These are phyloP conservation scores for Ilyonectria robusta DNA, from an alignment of 2,329 filamentous ascomycete species.

Conservation along the genomic window DNA sequence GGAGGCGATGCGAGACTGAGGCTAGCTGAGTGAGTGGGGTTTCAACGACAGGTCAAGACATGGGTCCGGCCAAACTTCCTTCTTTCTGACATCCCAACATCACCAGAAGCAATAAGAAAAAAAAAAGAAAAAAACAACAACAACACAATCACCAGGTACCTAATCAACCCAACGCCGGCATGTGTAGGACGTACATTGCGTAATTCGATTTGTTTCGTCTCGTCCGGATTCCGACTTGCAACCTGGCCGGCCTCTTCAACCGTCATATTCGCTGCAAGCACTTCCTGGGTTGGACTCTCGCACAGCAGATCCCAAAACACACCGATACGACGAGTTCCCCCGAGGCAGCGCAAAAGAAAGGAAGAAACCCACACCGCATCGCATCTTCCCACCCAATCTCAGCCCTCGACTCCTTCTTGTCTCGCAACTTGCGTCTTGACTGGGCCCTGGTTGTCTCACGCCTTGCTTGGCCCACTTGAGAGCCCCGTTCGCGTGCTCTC, in stretches of 20 bases:
- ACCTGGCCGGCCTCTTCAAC: no score
- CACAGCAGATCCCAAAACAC: slow-evolving; percentile 32
- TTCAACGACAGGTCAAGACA: background rate
- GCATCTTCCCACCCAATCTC: slow-evolving; percentile 20
- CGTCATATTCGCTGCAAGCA: background rate
- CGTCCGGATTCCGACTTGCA: background rate
- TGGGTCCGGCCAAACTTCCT: background rate
- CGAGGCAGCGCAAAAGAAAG: slow-evolving; percentile 8
- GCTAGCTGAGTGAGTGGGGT: slow-evolving; percentile 6
- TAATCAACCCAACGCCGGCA: background rate
- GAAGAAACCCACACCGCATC: slow-evolving; percentile 11
- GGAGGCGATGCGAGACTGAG: slow-evolving; percentile 2
- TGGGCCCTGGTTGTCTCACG: slow-evolving; percentile 15
- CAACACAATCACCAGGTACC: background rate
- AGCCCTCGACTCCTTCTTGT: slow-evolving; percentile 21
- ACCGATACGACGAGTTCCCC: slow-evolving; percentile 9
- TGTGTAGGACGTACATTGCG: background rate
- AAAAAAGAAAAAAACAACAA: no score
- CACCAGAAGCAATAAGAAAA: background rate
- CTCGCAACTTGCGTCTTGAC: slow-evolving; percentile 26
- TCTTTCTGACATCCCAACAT: background rate
- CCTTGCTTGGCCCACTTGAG: slow-evolving; percentile 1
- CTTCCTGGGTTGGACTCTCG: slow-evolving; percentile 3
- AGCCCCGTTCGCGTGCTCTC: background rate
- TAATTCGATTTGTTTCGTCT: background rate